Base-by-base conservation (phyloP, 192 early-diverging fungal genomes). In the Umbelopsis vinacea region DNA sequence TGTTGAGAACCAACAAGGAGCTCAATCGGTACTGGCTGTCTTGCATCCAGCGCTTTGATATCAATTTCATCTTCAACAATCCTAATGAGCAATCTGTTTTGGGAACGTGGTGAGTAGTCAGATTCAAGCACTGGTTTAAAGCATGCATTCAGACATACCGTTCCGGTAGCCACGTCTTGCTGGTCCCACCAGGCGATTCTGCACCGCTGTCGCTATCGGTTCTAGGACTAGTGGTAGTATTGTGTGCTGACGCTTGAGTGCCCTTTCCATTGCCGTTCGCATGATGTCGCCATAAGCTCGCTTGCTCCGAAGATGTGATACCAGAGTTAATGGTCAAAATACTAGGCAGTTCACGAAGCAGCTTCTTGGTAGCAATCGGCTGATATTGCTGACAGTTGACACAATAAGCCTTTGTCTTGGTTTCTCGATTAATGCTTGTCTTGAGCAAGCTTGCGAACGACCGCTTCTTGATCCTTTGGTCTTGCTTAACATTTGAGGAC, bases 401-500 rank as follows among this genome's bases (percentile, higher is more conserved):
- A 71, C 97, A 99, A 92, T 94, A 97, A 19, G 94, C 95, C 60
- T 89, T 92, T 12, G 91, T 94, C 54, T 84, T 81, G 2, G 88
- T 83, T 53, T 93, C 91, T 15, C 91, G 76, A 24, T 86, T 84
- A 35, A 95, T 77, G 46, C 88, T 89, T 15, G 81, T 73, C 53
- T 82, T 81, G 22, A 89, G 66, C 17, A 90, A 72, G 26, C 87
- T 86, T 3, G 78, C 74, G 43, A 88, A 89, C 9, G 83, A 75
- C 66, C 72, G 46, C 24, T 74, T 74, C 33, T 63, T 74, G 17
- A 69, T 68, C 52, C 74, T 75, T 67, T 55, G 54, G 19, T 75
- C 74, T 24, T 63, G 57, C 57, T 63, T 63, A 19, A 63, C 57
- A 63, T 63, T 63, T 4, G 57, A 63, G 9, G 57, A 37, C 33